A percentile compares a stretch with the other conserved stretches of the same genome.
Conservation (phyloP, 192 early-diverging fungal genomes). For the Coemansia sp. region DNA sequence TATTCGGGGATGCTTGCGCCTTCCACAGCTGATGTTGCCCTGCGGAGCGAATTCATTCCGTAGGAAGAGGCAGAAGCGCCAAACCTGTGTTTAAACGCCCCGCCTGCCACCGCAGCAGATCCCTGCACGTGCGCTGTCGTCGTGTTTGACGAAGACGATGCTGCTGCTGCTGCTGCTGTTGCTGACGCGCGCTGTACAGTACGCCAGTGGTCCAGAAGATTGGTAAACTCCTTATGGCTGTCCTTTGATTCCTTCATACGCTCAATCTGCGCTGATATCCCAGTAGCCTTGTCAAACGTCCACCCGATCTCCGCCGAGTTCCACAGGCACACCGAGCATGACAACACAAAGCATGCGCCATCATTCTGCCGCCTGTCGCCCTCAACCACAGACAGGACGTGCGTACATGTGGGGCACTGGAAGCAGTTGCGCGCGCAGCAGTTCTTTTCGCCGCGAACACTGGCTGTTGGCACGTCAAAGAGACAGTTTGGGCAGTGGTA, state of each 20-base stretch:
- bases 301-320: conserved; percentile 90
- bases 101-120: background rate
- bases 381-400: conserved; percentile 75
- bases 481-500: conserved; percentile 97
- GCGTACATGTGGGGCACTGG: conserved; percentile 86
- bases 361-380: conserved; percentile 15
- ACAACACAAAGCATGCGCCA: conserved; percentile 66
- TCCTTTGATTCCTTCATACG: conserved; percentile 68
- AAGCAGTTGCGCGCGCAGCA: conserved; percentile 94
- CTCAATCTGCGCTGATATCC: conserved; percentile 89
- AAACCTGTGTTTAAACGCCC: conserved; percentile 35
- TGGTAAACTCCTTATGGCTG: conserved; percentile 81
- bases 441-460: conserved; percentile 95
- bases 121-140: background rate
- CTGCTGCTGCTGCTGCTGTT: background rate
- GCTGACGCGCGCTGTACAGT: conserved; percentile 62
- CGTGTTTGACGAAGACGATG: background rate
- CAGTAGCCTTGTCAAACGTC: conserved; percentile 92
- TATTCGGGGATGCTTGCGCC: conserved; percentile 22
- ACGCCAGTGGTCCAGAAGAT: conserved; percentile 85
- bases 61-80: background rate
- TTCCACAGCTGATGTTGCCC: background rate
- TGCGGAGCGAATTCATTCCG: background rate
- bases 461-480: conserved; percentile 95
- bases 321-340: conserved; percentile 91